Evolutionary conservation across 805 yeast species (phyloP), one percentile per base, ranked within the genome.

Genomic region (Torulaspora maleeae): DNA sequence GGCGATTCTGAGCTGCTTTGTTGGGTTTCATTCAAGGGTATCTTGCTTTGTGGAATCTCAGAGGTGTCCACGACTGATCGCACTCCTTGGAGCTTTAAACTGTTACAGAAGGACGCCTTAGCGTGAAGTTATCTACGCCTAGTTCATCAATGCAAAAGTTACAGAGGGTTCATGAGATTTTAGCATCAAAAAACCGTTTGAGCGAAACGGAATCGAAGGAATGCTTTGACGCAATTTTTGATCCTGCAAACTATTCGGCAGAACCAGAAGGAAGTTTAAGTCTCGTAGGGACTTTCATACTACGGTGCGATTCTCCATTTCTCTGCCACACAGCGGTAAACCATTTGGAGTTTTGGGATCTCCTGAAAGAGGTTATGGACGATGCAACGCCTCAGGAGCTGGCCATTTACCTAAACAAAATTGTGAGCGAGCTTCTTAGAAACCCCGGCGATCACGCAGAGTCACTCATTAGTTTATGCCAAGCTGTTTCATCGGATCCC

Each of bases 261-360:
- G 43, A 38, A 9, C 36, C 36, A 3, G 34, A 29, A n/a, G 38
- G 20, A 8, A 39, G 24, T 20, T 22, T 36, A 19, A 37, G 24
- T 27, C 40, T 48, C 11, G 38, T 54, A 20, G 44, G 41, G 5
- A 41, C 42, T 5, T 56, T 53, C 25, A 36, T 53, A 4, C 16
- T 43, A 16, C 38, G 34, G 27, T 56, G 55, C 38, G 52, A 54
- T 24, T 41, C 38, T 9, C 42, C 45, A 10, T 36, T 49, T 10
- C 42, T 53, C 10, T 45, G 50, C 37, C 25, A 41, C 10, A 35
- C 41, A 7, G 51, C 42, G 8, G 27, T 49, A 2, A 37, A 22
- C 16, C 43, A 53, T 29, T 13, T 30, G 3, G 25, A 22, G 27
- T 48, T 56, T 25, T 47, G 48, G 43, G 32, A 45, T 9, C 15